These are phyloP conservation scores for Hymenoscyphus salicellus DNA, from an alignment of 2,329 filamentous ascomycete species.

Conservation along the genomic window DNA sequence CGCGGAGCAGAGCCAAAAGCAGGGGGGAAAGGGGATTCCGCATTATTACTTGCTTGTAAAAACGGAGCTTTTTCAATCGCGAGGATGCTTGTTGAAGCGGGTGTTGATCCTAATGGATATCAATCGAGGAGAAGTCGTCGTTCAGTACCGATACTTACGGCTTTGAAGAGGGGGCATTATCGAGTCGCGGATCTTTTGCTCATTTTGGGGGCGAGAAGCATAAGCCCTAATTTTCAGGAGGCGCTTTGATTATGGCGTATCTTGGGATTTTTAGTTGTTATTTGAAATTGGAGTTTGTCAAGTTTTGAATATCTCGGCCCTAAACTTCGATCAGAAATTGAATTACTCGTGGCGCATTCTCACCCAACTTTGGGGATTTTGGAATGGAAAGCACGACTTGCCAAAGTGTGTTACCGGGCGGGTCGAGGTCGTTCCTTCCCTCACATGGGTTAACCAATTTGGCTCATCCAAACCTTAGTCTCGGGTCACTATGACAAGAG, in stretches of 20 bases:
- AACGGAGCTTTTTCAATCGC: background rate
- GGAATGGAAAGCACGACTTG: too few species aligned
- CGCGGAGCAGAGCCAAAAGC: background rate
- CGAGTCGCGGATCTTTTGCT: background rate
- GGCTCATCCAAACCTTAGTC: too few species aligned
- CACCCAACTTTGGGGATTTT: too few species aligned
- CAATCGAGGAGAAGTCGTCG: background rate
- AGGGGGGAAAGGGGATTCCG: conserved; percentile 1
- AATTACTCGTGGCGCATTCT: too few species aligned
- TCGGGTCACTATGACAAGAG: too few species aligned
- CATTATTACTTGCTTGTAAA: conserved; percentile 3
- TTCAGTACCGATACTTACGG: background rate
- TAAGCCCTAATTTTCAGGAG: conserved; percentile 1
- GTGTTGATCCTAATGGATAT: conserved; percentile 1
- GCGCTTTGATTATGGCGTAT: background rate
- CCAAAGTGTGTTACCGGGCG: too few species aligned
- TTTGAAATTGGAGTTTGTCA: background rate
- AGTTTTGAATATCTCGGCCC: background rate
- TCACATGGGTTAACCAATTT: too few species aligned
- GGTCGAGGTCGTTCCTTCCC: too few species aligned
- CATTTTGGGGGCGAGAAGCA: background rate
- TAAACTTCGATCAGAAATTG: too few species aligned
- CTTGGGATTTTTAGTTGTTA: background rate
- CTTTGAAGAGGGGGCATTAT: conserved; percentile 1
- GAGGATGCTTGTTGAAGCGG: background rate